Conservation (phyloP, 1,139 yeast species). For the Yamadazyma atmosphaerica region DNA sequence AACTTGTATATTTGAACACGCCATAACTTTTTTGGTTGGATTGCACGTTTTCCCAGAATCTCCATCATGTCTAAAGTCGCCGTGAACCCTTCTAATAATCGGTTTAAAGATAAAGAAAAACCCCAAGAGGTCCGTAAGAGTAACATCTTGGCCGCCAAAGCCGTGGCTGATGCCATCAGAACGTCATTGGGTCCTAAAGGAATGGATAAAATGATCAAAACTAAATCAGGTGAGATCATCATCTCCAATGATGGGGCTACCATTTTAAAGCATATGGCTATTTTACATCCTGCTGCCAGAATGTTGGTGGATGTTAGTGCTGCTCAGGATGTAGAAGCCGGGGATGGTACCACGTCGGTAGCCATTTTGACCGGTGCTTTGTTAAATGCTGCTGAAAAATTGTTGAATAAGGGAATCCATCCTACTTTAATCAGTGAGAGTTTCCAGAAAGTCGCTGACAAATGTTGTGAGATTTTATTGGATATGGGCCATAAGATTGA, state of each 20-base stretch:
- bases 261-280: slow-evolving; percentile 94
- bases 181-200: slow-evolving; percentile 98
- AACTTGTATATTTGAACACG: too few species aligned
- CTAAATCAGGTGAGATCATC: slow-evolving; percentile 87
- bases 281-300: slow-evolving; percentile 96
- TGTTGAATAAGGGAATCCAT: slow-evolving; percentile 88
- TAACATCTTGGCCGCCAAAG: slow-evolving; percentile 92
- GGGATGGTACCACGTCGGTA: slow-evolving; percentile 98
- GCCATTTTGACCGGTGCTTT: slow-evolving; percentile 94
- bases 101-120: slow-evolving; percentile 92
- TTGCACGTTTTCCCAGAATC: too few species aligned
- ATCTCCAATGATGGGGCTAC: slow-evolving; percentile 99
- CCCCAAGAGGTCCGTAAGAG: slow-evolving; percentile 96
- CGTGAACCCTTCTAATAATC: slow-evolving; percentile 71
- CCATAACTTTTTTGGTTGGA: too few species aligned
- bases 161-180: slow-evolving; percentile 97
- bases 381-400: slow-evolving; percentile 90
- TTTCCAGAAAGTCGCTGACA: slow-evolving; percentile 87
- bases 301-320: slow-evolving; percentile 97
- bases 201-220: slow-evolving; percentile 98
- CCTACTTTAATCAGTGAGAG: slow-evolving; percentile 95
- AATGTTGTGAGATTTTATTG: slow-evolving; percentile 81
- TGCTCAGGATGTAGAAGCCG: slow-evolving; percentile 98
- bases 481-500: slow-evolving; percentile 83
- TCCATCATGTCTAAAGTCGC: slow-evolving; percentile 17